Percentiles rank a stretch among this genome's conserved stretches.
Evolutionary conservation across 2,329 filamentous ascomycete species (phyloP).

Genomic region (Alternaria triticina): DNA sequence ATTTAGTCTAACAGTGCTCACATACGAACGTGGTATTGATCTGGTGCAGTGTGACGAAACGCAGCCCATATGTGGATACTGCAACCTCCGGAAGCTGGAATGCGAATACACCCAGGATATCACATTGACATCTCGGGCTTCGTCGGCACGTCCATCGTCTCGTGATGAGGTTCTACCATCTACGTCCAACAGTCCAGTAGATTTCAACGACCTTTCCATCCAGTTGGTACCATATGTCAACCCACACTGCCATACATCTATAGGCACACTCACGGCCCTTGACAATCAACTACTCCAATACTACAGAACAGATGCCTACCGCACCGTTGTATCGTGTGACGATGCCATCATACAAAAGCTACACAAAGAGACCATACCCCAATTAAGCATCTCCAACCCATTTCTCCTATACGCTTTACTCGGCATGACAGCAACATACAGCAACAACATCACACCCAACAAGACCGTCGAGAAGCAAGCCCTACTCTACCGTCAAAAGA

Average conservation of each 20-base stretch:
- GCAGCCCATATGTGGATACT: slow-evolving; percentile 37
- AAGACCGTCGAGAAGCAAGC: slow-evolving; percentile 18
- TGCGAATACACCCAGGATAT: slow-evolving; percentile 33
- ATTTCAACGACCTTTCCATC: slow-evolving; percentile 20
- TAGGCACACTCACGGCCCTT: slow-evolving; percentile 24
- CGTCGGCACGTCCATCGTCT: not conserved
- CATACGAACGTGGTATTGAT: slow-evolving; percentile 11
- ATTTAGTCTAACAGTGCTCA: not conserved
- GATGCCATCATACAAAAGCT: slow-evolving; percentile 21
- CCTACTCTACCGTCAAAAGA: slow-evolving; percentile 36
- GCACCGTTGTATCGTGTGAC: slow-evolving; percentile 27
- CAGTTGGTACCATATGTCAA: slow-evolving; percentile 20
- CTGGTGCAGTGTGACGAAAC: slow-evolving; percentile 37
- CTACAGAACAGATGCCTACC: slow-evolving; percentile 35
- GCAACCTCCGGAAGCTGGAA: slow-evolving; percentile 26
- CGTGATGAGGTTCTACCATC: not conserved
- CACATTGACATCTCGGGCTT: slow-evolving; percentile 2
- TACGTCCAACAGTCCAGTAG: not conserved
- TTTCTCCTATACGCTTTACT: slow-evolving; percentile 38
- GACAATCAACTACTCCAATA: slow-evolving; percentile 35
- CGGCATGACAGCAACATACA: slow-evolving; percentile 35
- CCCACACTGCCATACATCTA: slow-evolving; percentile 25
- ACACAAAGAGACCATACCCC: slow-evolving; percentile 33
- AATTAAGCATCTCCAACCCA: slow-evolving; percentile 23
- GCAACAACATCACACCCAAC: slow-evolving; percentile 19